Evolutionary conservation across 495 filamentous ascomycete genomes (phyloP), one percentile per base, ranked within the genome.

Genomic region (Aspergillus conjunctus): DNA sequence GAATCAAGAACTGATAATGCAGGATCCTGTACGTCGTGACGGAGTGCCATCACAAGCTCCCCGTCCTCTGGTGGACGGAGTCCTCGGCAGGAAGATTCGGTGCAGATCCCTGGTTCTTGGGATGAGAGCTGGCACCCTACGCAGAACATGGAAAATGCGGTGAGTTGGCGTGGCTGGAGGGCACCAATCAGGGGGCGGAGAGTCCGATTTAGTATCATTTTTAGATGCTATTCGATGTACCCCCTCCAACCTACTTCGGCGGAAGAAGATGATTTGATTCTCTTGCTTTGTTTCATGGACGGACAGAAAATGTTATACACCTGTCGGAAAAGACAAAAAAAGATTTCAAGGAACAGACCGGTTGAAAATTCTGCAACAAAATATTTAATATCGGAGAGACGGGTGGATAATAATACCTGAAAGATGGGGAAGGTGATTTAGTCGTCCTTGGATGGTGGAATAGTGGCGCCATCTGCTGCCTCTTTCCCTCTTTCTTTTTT

Each of bases 41-140:
- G 15, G 49, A 46, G 48, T 41, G 30, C 37, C 9, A 41, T 41
- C 37, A 12, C 37, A 9, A 41, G 37, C 37, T 41, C 37, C 15
- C 37, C 37, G 57, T 33, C 57, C 17, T 31, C 32, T 45, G 22
- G 43, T 11, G 20, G 33, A 20, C 46, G 59, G 54, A 62, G n/a
- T n/a, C n/a, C n/a, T 39, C 32, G 49, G 66, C 61, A 59, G 57
- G 54, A 51, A 54, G 9, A 62, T 49, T 48, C 46, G 7, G 33
- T 50, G 51, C 57, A 60, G 58, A 60, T 60, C 41, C 41, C 20
- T 48, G 44, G 44, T 48, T 48, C 44, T 48, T 48, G 44, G 34
- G 43, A 46, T 46, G 18, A 46, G 15, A 48, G 44, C 44, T 48
- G 50, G 51, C 39, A 91, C 88, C 11, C 82, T 93, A 53, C 26